A percentile compares a stretch with the other conserved stretches of the same genome.
Conservation (phyloP, 208 protist species). For the Spongospora subterranea region DNA sequence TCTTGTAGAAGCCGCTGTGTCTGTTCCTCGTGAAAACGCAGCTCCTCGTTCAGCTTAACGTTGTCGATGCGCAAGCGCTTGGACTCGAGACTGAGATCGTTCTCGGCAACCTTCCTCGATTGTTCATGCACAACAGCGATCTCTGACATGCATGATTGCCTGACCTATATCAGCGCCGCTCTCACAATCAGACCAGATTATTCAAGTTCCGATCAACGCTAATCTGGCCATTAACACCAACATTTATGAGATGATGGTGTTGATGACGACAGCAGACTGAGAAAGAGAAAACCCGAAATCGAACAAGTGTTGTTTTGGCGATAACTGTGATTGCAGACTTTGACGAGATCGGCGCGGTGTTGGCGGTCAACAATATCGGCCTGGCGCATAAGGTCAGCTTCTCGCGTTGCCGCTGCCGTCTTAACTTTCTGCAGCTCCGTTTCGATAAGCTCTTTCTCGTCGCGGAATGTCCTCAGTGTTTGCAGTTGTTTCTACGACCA, state of each 20-base stretch:
- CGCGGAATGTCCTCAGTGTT: conserved; percentile 30
- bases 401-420: not conserved
- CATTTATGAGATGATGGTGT: too few species aligned
- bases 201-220: not conserved
- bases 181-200: too few species aligned
- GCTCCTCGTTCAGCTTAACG: not conserved
- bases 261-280: too few species aligned
- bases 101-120: not conserved
- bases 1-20: not conserved
- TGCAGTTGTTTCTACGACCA: not conserved
- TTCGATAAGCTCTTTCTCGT: not conserved
- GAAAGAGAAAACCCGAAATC: too few species aligned
- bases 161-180: not conserved
- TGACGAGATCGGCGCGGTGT: conserved; percentile 39
- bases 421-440: not conserved
- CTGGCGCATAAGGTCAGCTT: not conserved
- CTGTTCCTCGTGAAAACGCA: conserved; percentile 33
- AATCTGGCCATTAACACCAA: not conserved
- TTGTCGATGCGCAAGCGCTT: conserved; percentile 28
- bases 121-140: not conserved
- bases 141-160: conserved; percentile 16
- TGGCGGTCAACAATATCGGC: conserved; percentile 1
- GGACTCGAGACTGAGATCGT: conserved; percentile 10
- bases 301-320: too few species aligned
- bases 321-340: not conserved